Percentiles rank a stretch among this genome's conserved stretches.
Conservation (phyloP, 1,139 yeast genomes). For the Debaryomyces sp. region DNA sequence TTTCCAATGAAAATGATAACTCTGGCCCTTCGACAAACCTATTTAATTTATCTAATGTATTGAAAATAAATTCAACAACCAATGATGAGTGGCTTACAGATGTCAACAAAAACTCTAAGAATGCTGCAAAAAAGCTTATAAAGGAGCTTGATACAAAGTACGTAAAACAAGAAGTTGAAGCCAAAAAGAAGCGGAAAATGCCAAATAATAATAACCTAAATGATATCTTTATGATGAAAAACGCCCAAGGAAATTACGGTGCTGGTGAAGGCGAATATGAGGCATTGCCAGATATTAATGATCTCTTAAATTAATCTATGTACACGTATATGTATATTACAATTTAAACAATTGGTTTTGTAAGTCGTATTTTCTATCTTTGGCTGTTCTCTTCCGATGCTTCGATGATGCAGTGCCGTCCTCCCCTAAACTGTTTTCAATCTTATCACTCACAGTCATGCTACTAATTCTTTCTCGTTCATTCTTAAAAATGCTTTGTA, state of each 20-base stretch:
- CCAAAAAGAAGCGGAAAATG: slow-evolving; percentile 20
- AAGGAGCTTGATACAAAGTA: slow-evolving; percentile 22
- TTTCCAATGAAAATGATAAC: slow-evolving; percentile 15
- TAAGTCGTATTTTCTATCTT: slow-evolving; percentile 47
- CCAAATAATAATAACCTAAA: slow-evolving; percentile 6
- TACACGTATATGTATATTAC: slow-evolving; percentile 15
- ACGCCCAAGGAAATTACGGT: slow-evolving; percentile 27
- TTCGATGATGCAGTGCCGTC: slow-evolving; percentile 43
- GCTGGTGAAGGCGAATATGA: slow-evolving; percentile 32
- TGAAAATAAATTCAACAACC: slow-evolving; percentile 20
- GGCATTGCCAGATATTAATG: slow-evolving; percentile 38
- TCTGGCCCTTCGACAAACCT: slow-evolving; percentile 23
- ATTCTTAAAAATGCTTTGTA: slow-evolving; percentile 25
- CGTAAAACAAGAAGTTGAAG: slow-evolving; percentile 17
- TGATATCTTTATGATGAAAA: slow-evolving; percentile 5
- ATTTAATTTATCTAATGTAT: slow-evolving; percentile 34
- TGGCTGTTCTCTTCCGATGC: slow-evolving; percentile 46
- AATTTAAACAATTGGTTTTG: slow-evolving; percentile 44
- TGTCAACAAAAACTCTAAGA: slow-evolving; percentile 15
- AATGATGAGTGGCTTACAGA: slow-evolving; percentile 21
- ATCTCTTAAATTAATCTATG: slow-evolving; percentile 16
- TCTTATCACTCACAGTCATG: slow-evolving; percentile 33
- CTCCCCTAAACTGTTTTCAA: slow-evolving; percentile 39
- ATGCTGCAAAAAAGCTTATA: slow-evolving; percentile 22
- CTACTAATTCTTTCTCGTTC: slow-evolving; percentile 35